Base-by-base conservation (phyloP, 1,139 yeast species). In the Eremothecium gossypii region DNA sequence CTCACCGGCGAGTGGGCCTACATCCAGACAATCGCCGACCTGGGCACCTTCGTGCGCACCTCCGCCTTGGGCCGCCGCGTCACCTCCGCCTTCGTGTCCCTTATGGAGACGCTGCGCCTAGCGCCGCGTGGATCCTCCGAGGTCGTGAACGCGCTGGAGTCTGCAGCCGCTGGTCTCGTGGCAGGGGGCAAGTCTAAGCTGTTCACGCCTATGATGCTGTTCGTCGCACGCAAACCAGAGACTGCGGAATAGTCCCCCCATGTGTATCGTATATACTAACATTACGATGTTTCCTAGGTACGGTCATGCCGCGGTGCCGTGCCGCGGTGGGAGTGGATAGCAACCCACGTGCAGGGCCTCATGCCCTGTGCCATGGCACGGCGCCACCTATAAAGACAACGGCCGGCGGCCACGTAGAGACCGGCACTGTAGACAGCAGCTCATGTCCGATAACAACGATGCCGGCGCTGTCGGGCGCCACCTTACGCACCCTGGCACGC, bases 181-280 rank as follows among this genome's bases (percentile, higher is more conserved):
- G 85, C 78, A 47, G 98, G 98, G 67, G 98, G 96, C 65, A 74
- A 74, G 66, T 75, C 81, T 65, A 81, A 83, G 60, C 73, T 89
- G 54, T 89, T 89, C 69, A 87, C 96, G 38, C 97, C 97, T 60
- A 89, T 89, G 97, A 83, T 85, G 91, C 74, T 89, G 64, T 89
- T 80, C 64, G 75, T 89, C 53, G 86, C 76, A 57, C 82, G 76
- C 70, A 87, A 87, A 69, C 96, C 96, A 3, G 12, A 14, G 38
- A 7, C 3, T 3, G 28, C 23, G 7, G 7, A 29, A 12, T 29
- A 29, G 13, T 6, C 31, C 13, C 13, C 7, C 5, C 34, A 32
- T n/a, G 8, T n/a, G 9, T 17, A 32, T 17, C n/a, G 10, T 32
- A 28, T 27, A 37, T 12, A 17, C 23, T 17, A 17, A 17, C 6